Base-by-base conservation (phyloP, 2,329 filamentous ascomycete genomes). In the Cyclaneusma minus region DNA sequence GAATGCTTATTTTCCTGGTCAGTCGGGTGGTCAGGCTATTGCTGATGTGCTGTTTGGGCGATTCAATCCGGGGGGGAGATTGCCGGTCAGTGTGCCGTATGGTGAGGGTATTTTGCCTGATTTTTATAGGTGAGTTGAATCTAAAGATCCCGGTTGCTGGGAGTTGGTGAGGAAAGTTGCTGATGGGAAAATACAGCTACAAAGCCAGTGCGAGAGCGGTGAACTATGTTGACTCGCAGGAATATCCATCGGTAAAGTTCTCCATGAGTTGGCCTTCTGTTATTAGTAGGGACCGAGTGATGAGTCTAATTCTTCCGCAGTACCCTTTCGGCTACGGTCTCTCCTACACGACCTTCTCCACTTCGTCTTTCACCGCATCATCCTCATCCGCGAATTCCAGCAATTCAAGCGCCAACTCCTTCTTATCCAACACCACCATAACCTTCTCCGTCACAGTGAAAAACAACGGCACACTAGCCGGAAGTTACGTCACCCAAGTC, bases 401-500 rank as follows among this genome's bases (percentile, higher is more conserved):
- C n/a, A n/a, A n/a, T n/a, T n/a, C n/a, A n/a, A n/a, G n/a, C n/a
- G n/a, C n/a, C n/a, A n/a, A n/a, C n/a, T n/a, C 37, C 1, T 36
- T 34, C 2, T 39, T 37, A 4, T 12, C 16, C 10, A 27, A 11
- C 15, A 42, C 47, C 16, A 48, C 31, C 0, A 45, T 61, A 6
- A 37, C 26, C 2, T 61, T 60, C 32, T 41, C 43, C 0, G 42
- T 43, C 6, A 31, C 18, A 1, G 32, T 58, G 4, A 41, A 29
- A 14, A 58, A 58, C 25, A 47, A 27, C 2, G 54, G 54, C 1
- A 10, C 24, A 0, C 14, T 44, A 7, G 30, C 35, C 3, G 55
- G 55, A 3, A 52, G 48, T 19, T 51, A 55, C 31, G 53, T 57
- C 2, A 42, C 44, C 16, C 52, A 58, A 29, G 43, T 56, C 4